Percentiles rank a stretch among this genome's conserved stretches.
Conservation (phyloP, 2,329 filamentous ascomycete species). For the Dothistroma septosporum region DNA sequence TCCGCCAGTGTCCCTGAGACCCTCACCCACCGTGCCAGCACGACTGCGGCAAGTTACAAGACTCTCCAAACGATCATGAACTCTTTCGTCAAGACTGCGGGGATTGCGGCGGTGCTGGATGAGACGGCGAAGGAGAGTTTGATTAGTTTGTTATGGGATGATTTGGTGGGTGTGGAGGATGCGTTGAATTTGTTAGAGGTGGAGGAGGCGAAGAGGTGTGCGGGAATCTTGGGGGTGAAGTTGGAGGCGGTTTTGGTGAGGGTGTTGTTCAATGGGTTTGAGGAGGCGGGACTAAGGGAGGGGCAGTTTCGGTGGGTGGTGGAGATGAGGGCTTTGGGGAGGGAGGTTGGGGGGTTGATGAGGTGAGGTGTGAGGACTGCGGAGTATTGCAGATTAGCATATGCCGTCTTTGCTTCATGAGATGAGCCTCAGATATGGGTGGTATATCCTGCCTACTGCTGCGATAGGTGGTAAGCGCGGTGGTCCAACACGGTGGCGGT, state of each 20-base stretch:
- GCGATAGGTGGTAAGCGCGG: no score
- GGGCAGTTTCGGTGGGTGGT: neutral
- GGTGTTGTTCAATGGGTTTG: neutral
- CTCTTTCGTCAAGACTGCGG: neutral
- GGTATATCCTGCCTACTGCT: no score
- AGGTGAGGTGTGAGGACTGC: no score
- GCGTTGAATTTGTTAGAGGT: neutral
- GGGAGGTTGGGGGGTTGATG: constrained; percentile 5
- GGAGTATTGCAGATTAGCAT: no score
- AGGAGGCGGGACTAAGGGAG: neutral
- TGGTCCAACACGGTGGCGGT: no score
- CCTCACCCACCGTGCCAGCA: neutral
- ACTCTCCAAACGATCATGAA: neutral
- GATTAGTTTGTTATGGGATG: neutral
- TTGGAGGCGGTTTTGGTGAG: neutral
- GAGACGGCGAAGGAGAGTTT: neutral
- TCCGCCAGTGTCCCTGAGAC: neutral
- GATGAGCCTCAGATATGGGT: no score
- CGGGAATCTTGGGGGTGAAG: neutral
- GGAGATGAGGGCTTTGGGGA: neutral
- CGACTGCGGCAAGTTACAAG: neutral
- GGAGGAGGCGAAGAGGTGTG: neutral
- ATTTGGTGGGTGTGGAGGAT: neutral
- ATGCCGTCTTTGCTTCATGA: no score
- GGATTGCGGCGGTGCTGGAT: neutral